These are phyloP conservation scores for Discostella pseudostelligera DNA, from an alignment of 108 stramenopile species.

Conservation along the genomic window DNA sequence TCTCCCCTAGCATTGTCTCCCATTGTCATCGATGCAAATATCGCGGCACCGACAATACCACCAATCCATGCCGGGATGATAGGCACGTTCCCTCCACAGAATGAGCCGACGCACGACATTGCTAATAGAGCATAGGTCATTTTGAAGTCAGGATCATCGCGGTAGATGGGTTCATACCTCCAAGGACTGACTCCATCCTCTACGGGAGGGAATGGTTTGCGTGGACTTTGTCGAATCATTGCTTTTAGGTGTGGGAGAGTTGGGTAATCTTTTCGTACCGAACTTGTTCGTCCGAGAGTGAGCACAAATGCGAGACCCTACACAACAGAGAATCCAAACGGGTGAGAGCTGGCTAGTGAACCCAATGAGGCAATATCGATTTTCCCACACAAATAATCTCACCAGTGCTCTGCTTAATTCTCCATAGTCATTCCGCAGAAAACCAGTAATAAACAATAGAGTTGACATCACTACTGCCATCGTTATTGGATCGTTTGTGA, in stretches of 20 bases:
- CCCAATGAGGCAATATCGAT: too few species aligned
- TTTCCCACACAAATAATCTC: background rate
- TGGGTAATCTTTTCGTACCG: constrained; percentile 65
- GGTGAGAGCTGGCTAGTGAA: too few species aligned
- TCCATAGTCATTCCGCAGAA: constrained; percentile 73
- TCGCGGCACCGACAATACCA: constrained; percentile 60
- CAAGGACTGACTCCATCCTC: constrained; percentile 60
- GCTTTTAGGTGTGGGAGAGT: constrained; percentile 68
- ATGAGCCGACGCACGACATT: constrained; percentile 72
- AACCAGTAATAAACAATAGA: constrained; percentile 45
- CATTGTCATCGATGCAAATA: constrained; percentile 62
- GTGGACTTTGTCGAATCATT: constrained; percentile 47
- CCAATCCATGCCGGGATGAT: constrained; percentile 83
- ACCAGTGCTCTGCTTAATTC: constrained; percentile 64
- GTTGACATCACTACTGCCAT: constrained; percentile 33
- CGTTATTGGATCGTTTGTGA: constrained; percentile 35
- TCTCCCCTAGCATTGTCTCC: constrained; percentile 65
- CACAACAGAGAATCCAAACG: background rate
- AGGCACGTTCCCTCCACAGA: constrained; percentile 78
- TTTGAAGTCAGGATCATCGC: constrained; percentile 70
- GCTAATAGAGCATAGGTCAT: constrained; percentile 68
- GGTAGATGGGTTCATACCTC: constrained; percentile 46
- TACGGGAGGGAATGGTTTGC: constrained; percentile 71
- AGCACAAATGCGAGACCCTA: constrained; percentile 62
- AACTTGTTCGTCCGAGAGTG: constrained; percentile 49